These are phyloP conservation scores for Solanum dulcamara DNA, from an alignment of 257 asterid genomes.

Conservation along the genomic window DNA sequence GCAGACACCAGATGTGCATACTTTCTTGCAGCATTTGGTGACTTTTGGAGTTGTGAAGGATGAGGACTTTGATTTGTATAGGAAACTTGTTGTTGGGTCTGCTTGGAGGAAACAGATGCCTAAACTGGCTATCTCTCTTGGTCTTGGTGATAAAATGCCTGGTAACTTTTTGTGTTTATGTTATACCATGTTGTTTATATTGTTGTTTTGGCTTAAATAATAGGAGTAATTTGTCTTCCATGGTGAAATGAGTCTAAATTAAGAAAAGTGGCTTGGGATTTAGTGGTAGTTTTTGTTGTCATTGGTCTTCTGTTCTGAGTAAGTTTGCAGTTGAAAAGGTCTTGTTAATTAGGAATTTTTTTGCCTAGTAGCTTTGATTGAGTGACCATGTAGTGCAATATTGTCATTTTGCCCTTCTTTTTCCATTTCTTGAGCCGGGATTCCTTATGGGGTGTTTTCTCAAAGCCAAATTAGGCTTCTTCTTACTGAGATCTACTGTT, in stretches of 20 bases:
- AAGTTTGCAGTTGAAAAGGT: not conserved
- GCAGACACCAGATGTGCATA: slow-evolving; percentile 94
- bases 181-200: not conserved
- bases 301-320: not conserved
- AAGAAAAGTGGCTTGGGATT: not conserved
- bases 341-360: not conserved
- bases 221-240: not conserved
- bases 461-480: not conserved
- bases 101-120: slow-evolving; percentile 99
- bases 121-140: slow-evolving; percentile 86
- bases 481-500: not conserved
- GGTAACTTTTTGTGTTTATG: slow-evolving; percentile 30
- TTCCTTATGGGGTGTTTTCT: not conserved
- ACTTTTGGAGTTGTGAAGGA: slow-evolving; percentile 86
- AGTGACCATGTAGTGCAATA: not conserved
- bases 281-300: not conserved
- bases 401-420: not conserved
- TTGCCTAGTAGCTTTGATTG: not conserved
- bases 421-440: not conserved
- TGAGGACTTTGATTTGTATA: slow-evolving; percentile 79
- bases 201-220: not conserved
- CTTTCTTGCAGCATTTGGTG: slow-evolving; percentile 96
- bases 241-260: not conserved
- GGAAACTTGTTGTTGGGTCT: slow-evolving; percentile 94
- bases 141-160: slow-evolving; percentile 87